Base-by-base conservation (phyloP, 2,329 filamentous ascomycete genomes). In the Thelonectria discophora region DNA sequence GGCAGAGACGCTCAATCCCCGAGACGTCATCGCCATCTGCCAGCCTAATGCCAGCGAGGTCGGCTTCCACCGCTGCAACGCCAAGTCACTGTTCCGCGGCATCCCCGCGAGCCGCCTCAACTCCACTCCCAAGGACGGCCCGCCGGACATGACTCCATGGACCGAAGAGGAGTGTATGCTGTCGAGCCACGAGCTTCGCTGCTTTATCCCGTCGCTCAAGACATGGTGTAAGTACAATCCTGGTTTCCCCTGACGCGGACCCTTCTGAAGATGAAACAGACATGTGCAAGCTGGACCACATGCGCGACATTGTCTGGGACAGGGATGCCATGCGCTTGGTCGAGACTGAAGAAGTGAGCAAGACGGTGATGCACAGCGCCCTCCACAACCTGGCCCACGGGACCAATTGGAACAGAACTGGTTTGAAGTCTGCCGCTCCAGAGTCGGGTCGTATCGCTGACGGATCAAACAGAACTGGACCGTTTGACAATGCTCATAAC, bases 401-500 rank as follows among this genome's bases (percentile, higher is more conserved):
- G 32, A 34, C 3, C 3, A 11, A 34, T 3, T 5, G 13, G 32
- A 34, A 34, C 32, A 34, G 13, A 11, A 34, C 7, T 4, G 32
- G 32, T 34, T 34, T 34, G 32, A 13, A 9, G 20, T 9, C 2
- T 11, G 2, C 1, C 45, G 12, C 5, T 2, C 3, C 5, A 27
- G 5, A 1, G 2, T 3, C 10, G 13, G 10, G 18, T 24, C 7
- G 24, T 24, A 24, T 24, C 24, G 27, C 55, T 67, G 7, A 69
- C 37, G 10, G 2, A 1, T 8, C 12, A 13, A 9, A 62, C 64
- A 59, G 0, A 58, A 51, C 6, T 78, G 77, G 0, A 59, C 78
- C 0, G 63, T 76, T 9, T 27, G 6, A n/a, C 15, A 6, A 67
- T 79, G 3, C 69, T 80, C 0, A 60, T 80, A 1, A 72, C 73